Conservation (phyloP, 2,329 filamentous ascomycete genomes). For the Hypomyces rosellus region DNA sequence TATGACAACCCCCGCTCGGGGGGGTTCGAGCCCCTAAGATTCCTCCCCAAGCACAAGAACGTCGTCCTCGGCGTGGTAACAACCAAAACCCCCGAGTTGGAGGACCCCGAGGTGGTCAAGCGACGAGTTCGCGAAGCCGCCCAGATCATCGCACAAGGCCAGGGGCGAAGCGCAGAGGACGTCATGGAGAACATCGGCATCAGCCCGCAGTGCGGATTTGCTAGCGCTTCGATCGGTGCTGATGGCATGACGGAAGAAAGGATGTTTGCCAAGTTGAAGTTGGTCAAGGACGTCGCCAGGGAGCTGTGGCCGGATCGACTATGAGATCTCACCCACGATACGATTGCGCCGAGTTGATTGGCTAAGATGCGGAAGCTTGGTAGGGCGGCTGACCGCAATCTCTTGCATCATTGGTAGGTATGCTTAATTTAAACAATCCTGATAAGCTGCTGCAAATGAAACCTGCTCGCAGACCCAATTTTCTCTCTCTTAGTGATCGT, state of each 20-base stretch:
- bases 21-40: constrained; percentile 54
- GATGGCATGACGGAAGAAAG: constrained; percentile 60
- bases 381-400: too few relatives aligned
- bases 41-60: constrained; percentile 55
- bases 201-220: constrained; percentile 65
- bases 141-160: constrained; percentile 59
- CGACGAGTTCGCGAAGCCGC: constrained; percentile 51
- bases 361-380: too few relatives aligned
- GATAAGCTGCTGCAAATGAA: too few relatives aligned
- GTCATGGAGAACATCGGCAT: constrained; percentile 60
- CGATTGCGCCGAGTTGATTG: neutral
- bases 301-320: constrained; percentile 48
- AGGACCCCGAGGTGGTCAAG: constrained; percentile 50
- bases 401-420: too few relatives aligned
- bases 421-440: too few relatives aligned
- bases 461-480: too few relatives aligned
- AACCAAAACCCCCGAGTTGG: constrained; percentile 52
- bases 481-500: too few relatives aligned
- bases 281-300: constrained; percentile 61
- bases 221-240: constrained; percentile 58
- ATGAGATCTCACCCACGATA: neutral
- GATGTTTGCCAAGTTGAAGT: constrained; percentile 64
- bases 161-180: constrained; percentile 54
- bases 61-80: constrained; percentile 57
- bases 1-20: constrained; percentile 56